Evolutionary conservation across 345 rosid species (phyloP).

Genomic region (Eutrema heterophyllum): DNA sequence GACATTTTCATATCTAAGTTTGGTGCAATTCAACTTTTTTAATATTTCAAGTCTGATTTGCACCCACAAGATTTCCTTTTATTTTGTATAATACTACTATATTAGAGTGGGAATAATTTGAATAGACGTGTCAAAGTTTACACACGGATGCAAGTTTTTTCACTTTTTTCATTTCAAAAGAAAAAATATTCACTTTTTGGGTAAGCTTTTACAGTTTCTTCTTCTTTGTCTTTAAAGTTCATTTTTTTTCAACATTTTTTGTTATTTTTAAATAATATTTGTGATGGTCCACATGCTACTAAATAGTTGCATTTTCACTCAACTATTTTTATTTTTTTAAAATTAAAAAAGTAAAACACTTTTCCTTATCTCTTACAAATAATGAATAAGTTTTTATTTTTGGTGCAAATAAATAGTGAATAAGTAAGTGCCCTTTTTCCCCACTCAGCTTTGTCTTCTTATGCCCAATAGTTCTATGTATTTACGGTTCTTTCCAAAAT

Average conservation of each 20-base stretch:
- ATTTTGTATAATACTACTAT: not conserved
- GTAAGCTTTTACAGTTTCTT: constrained; percentile 22
- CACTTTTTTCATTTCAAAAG: not conserved
- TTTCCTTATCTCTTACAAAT: not conserved
- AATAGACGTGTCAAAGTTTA: constrained; percentile 20
- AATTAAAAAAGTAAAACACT: not conserved
- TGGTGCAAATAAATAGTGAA: too few species aligned
- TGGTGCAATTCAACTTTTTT: not conserved
- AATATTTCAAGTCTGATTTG: not conserved
- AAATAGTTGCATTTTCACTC: constrained; percentile 3
- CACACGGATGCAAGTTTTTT: constrained; percentile 13
- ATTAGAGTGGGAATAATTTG: constrained; percentile 14
- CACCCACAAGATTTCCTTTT: not conserved
- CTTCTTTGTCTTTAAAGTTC: constrained; percentile 19
- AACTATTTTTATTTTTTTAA: not conserved
- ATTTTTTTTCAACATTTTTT: not conserved
- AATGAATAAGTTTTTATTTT: not conserved
- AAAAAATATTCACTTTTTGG: constrained; percentile 6
- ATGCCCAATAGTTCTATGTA: not conserved
- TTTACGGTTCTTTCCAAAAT: constrained; percentile 3
- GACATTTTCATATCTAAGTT: constrained; percentile 7
- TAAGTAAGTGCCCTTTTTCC: not conserved
- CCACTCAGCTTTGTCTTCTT: constrained; percentile 17
- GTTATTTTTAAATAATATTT: not conserved
- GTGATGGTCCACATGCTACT: constrained; percentile 16